Conservation (phyloP, 108 stramenopile genomes). For the Cyclotella baltica region DNA sequence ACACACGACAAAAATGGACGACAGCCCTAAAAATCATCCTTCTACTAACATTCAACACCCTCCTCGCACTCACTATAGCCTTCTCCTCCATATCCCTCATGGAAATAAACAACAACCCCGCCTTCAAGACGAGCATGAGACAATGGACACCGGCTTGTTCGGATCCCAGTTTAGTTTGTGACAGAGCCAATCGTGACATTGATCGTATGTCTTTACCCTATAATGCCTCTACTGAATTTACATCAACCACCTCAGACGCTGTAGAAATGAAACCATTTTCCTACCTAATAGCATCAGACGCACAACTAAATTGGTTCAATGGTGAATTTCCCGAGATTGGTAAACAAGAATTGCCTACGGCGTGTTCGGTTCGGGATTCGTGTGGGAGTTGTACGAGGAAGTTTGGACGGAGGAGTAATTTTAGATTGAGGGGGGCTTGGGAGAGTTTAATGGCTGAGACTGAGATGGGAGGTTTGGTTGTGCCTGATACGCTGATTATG, state of each 20-base stretch:
- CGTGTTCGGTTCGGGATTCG: conserved; percentile 40
- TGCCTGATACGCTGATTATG: conserved; percentile 53
- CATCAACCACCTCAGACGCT: background rate
- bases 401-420: conserved; percentile 41
- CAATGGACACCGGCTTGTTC: conserved; percentile 50
- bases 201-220: conserved; percentile 23
- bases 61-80: conserved; percentile 31
- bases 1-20: background rate
- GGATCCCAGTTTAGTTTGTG: conserved; percentile 41
- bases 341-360: conserved; percentile 26
- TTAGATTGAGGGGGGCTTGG: conserved; percentile 44
- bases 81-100: conserved; percentile 51
- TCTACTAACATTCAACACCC: conserved; percentile 27
- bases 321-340: conserved; percentile 59
- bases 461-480: background rate
- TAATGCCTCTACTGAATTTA: background rate
- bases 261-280: conserved; percentile 30
- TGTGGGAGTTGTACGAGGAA: conserved; percentile 54
- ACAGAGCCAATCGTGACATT: conserved; percentile 39
- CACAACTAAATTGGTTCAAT: conserved; percentile 62
- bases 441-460: conserved; percentile 45
- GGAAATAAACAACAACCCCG: conserved; percentile 34
- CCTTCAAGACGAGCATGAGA: conserved; percentile 37
- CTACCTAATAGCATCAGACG: conserved; percentile 54
- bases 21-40: conserved; percentile 23